Base-by-base conservation (phyloP, 2,329 filamentous ascomycete species). In the Diaporthe citri region DNA sequence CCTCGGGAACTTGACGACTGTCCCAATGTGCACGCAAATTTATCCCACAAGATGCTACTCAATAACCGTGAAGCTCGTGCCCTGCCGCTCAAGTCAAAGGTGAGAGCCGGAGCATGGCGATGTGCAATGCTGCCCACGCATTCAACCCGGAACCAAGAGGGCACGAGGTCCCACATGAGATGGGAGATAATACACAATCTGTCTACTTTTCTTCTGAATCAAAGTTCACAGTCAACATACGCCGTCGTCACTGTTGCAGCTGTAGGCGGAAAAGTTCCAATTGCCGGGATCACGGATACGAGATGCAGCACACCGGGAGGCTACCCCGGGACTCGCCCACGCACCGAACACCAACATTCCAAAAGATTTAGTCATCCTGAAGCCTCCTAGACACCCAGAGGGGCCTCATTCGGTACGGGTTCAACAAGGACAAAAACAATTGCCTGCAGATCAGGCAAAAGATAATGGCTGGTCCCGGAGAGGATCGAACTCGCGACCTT, bases 401-500 rank as follows among this genome's bases (percentile, higher is more conserved):
- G 5, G 25, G 17, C 1, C 13, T 20, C 13, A 64, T 2, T 4
- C 8, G 22, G 17, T 10, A 25, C 4, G 1, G 3, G 1, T 20
- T 3, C 6, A 2, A 9, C 1, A 15, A 28, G 8, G 1, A 4
- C 31, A 52, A 67, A 67, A 52, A 28, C 3, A 12, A 6, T 1
- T 67, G 43, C 20, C 31, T 13, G 0, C 13, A 39, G 1, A 52
- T 20, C 13, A 1, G 1, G n/a, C 31, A 52, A 74, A 55, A 52
- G 31, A 52, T 5, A 41, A 41, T 1, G 48, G 12, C 13, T 74
- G 72, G 72, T 74, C 72, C 72, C 72, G 72, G 64, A 74, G 72
- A 59, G 72, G 72, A 72, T 74, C 73, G 73, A 74, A 74, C 73
- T 64, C 73, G 66, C 73, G 67, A 57, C 73, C 73, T 74, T 74